These are phyloP conservation scores for Salix brachista DNA, from an alignment of 345 rosid genomes.

Conservation along the genomic window DNA sequence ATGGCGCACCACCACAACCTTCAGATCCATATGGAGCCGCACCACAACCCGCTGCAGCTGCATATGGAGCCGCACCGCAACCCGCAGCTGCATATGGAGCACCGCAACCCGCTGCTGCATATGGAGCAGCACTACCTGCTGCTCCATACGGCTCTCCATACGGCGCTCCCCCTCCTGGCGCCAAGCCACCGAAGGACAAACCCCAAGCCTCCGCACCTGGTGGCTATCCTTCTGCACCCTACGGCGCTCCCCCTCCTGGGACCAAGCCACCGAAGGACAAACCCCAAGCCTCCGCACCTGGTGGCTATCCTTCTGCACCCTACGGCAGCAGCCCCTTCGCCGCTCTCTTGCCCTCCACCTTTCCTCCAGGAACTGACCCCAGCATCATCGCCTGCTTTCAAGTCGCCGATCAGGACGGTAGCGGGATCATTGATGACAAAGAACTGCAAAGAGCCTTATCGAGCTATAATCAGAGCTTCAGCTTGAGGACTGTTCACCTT, in stretches of 20 bases:
- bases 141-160: constrained; percentile 30
- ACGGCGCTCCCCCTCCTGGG: constrained; percentile 39
- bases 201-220: constrained; percentile 29
- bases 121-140: constrained; percentile 34
- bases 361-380: constrained; percentile 91
- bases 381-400: constrained; percentile 71
- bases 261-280: constrained; percentile 62
- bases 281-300: constrained; percentile 28
- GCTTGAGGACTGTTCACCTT: constrained; percentile 80
- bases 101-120: constrained; percentile 34
- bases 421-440: constrained; percentile 82
- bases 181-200: constrained; percentile 61
- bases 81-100: constrained; percentile 18
- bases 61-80: constrained; percentile 36
- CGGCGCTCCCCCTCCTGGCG: constrained; percentile 33
- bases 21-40: constrained; percentile 15
- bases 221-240: constrained; percentile 38
- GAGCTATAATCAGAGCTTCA: constrained; percentile 72
- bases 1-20: constrained; percentile 18
- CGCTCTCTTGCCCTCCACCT: constrained; percentile 66
- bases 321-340: constrained; percentile 67
- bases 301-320: constrained; percentile 36
- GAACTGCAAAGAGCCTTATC: constrained; percentile 89
- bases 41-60: constrained; percentile 17
- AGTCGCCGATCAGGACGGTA: constrained; percentile 78